phyloP scores from a whole-genome alignment of 208 protist genomes.

The Wallacemonas collosoma region DNA sequence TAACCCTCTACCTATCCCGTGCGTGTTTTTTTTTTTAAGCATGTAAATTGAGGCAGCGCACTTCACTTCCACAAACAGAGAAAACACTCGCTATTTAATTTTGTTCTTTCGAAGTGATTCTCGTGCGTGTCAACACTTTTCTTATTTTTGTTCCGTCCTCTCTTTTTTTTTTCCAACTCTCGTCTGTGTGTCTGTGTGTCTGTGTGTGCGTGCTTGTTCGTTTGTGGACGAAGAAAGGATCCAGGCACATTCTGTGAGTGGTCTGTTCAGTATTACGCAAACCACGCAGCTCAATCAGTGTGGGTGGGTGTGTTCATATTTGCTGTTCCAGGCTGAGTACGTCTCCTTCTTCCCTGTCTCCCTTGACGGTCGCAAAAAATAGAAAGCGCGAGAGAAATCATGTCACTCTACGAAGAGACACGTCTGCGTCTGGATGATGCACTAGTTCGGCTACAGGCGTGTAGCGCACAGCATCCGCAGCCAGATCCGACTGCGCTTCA shows the following conservation, averaged over 20 bases:
- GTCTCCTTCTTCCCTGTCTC: too few species aligned
- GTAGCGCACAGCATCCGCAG: slow-evolving; percentile 1
- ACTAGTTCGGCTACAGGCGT: slow-evolving; percentile 4
- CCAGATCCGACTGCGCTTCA: slow-evolving; percentile 11
- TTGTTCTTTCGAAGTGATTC: neutral
- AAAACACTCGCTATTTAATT: neutral
- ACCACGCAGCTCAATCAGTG: too few species aligned
- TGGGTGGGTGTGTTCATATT: neutral
- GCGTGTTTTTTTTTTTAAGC: neutral
- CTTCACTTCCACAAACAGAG: neutral
- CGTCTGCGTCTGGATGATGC: neutral
- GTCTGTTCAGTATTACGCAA: too few species aligned
- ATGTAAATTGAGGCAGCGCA: slow-evolving; percentile 1
- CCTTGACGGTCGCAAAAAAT: too few species aligned
- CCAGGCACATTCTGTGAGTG: too few species aligned
- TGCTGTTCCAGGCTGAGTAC: neutral
- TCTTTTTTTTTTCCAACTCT: neutral
- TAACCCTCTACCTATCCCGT: neutral
- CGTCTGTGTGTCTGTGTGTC: neutral
- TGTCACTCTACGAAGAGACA: slow-evolving; percentile 18
- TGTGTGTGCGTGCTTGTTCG: slow-evolving; percentile 5
- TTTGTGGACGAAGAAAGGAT: neutral
- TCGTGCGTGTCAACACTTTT: neutral
- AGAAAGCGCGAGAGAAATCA: neutral
- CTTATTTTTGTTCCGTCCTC: neutral